Base-by-base conservation (phyloP, 805 yeast species). In the Yamadazyma laniorum region DNA sequence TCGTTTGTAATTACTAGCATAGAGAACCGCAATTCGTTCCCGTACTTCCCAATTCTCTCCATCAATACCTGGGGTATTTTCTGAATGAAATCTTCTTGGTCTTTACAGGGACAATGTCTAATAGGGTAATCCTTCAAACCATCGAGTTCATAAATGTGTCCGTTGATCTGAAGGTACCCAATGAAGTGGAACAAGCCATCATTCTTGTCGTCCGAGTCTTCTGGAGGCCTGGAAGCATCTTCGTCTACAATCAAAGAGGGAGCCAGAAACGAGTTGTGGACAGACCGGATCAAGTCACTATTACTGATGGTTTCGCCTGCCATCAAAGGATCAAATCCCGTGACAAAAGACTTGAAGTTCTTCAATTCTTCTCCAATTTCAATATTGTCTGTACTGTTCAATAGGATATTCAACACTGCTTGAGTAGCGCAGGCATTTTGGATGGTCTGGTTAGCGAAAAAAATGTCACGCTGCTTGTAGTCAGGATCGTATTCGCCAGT, bases 341-440 rank as follows among this genome's bases (percentile, higher is more conserved):
- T 53, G 0, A 73, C 74, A 52, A 81, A 81, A 35, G 59, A 58
- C 42, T 67, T 67, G 54, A 80, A 74, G 39, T 70, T 67, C 2
- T 44, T 19, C 40, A 81, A 59, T 25, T 72, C 76, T 0, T 56
- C 56, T 1, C 87, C 86, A 3, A 80, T 38, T 2, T 67, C 66
- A 9, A 79, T 39, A 2, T 15, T 18, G 4, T 48, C 56, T 3
- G 47, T 53, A 6, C 51, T 43, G 36, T 66, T 61, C 42, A 81
- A 48, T 37, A 81, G 56, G 6, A 79, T 60, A 39, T 79, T 77
- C 40, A 81, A 61, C 16, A 81, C 80, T 0, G 86, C 87, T 50
- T 77, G 84, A 1, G 87, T 81, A n/a, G 82, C 87, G 56, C 87
- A 81, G 3, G 87, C 85, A 50, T 81, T 80, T 48, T 77, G 79